Evolutionary conservation across 768 basidiomycete species (phyloP), one percentile per base, ranked within the genome.

Genomic region (Auricularia auricula-judae): DNA sequence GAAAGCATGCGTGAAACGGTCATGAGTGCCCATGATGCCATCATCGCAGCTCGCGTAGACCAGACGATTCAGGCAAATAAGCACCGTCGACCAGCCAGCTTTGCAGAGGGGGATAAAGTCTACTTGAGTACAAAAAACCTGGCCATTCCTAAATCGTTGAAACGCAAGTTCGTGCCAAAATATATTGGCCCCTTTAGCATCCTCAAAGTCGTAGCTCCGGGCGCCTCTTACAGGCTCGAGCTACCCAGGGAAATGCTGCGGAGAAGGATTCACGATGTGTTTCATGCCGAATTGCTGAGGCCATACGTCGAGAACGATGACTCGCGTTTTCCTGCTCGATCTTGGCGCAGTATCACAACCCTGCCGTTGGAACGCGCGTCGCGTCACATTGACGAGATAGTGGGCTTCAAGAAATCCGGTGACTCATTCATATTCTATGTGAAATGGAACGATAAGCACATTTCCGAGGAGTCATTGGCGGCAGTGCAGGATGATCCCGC

Each of bases 161-260:
- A 77, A 0, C 21, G 66, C 3, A 80, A 79, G 59, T 67, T 81
- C 0, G 34, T 71, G 0, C 79, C 76, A 0, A 74, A 74, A 42
- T 79, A 66, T 63, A 69, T 80, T 14, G 77, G 80, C 3, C 80
- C 78, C 0, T 80, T 72, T 63, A 62, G 67, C 2, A 72, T 80
- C 1, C 1, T 70, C 0, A 42, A 42, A 4, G 65, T 47, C 67
- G 18, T 68, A 65, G 1, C 18, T 65, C n/a, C 68, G 70, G 0
- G 67, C 64, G 68, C 69, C 3, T 44, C 65, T 3, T 74, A 73
- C 63, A 68, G 65, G 1, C 66, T 74, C 21, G 71, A 71, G 0
- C 64, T 74, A 1, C 72, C 73, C 1, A 16, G 62, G 2, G 65
- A 68, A 16, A 62, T 73, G 1, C 74, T 73, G 56, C 33, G 47